Evolutionary conservation across 2,329 filamentous ascomycete genomes (phyloP).

Genomic region (Colletotrichum tofieldiae): DNA sequence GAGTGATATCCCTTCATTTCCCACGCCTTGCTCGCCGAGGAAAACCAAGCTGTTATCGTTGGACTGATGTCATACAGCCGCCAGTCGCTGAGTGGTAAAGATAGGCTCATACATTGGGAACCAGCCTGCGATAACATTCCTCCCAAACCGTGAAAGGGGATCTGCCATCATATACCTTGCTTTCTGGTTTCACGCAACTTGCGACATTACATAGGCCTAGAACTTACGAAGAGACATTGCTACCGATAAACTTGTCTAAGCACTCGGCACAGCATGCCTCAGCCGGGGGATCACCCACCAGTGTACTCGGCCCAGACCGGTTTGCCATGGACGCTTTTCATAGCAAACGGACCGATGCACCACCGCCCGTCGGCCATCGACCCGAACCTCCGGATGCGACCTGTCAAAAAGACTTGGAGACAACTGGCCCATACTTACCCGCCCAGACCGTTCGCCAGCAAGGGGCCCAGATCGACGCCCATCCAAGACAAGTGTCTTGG

Average conservation of each 20-base stretch:
- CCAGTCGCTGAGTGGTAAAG: background rate
- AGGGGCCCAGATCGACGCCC: conserved; percentile 30
- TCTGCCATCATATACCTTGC: background rate
- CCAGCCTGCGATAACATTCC: conserved; percentile 16
- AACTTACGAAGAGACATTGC: background rate
- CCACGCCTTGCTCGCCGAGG: background rate
- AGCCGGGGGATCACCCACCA: too few relatives aligned
- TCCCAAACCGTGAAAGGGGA: background rate
- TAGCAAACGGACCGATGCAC: conserved; percentile 6
- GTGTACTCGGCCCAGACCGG: background rate
- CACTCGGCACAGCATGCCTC: background rate
- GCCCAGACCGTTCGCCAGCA: conserved; percentile 12
- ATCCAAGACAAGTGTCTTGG: conserved; percentile 28
- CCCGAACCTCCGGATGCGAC: conserved; percentile 16
- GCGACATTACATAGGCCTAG: background rate
- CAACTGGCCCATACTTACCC: background rate
- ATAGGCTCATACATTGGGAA: background rate
- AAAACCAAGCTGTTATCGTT: background rate
- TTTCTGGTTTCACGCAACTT: background rate
- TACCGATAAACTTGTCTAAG: background rate
- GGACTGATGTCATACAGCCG: conserved; percentile 12
- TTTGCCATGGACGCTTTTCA: background rate
- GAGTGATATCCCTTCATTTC: conserved; percentile 12
- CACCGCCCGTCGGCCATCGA: background rate
- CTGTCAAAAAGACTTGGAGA: background rate